phyloP scores from a whole-genome alignment of 331 rosid species.

The Pyracantha coccinea region DNA sequence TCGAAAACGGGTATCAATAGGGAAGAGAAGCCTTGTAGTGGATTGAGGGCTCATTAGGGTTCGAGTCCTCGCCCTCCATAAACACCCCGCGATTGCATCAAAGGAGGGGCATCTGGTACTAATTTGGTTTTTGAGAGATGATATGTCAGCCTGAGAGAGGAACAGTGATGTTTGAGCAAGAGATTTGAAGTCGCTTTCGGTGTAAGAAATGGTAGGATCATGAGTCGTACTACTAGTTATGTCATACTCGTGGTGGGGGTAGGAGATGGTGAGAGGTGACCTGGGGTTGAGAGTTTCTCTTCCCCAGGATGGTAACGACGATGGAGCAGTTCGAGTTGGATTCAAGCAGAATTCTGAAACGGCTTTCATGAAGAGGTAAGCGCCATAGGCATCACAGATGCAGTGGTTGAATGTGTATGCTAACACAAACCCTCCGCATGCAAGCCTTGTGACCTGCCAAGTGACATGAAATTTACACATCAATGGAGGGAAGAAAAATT shows the following conservation, averaged over 20 bases:
- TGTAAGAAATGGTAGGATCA: not conserved
- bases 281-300: constrained; percentile 13
- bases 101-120: constrained; percentile 7
- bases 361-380: constrained; percentile 10
- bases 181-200: constrained; percentile 1
- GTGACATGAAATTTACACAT: too few relatives aligned
- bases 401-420: constrained; percentile 26
- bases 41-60: constrained; percentile 2
- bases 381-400: constrained; percentile 23
- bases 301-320: constrained; percentile 13
- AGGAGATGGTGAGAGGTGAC: constrained; percentile 10
- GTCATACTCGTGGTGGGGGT: constrained; percentile 14
- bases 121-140: constrained; percentile 1
- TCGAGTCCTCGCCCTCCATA: constrained; percentile 17
- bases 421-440: constrained; percentile 19
- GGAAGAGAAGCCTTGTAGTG: constrained; percentile 12
- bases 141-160: constrained; percentile 6
- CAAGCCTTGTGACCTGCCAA: constrained; percentile 14
- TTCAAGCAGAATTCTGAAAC: constrained; percentile 11
- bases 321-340: constrained; percentile 3
- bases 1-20: constrained; percentile 8
- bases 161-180: constrained; percentile 15
- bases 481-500: too few relatives aligned
- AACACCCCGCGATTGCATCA: constrained; percentile 8
- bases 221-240: not conserved